Base-by-base conservation (phyloP, 176 grass and related monocot species). In the Elaeis guineensis region DNA sequence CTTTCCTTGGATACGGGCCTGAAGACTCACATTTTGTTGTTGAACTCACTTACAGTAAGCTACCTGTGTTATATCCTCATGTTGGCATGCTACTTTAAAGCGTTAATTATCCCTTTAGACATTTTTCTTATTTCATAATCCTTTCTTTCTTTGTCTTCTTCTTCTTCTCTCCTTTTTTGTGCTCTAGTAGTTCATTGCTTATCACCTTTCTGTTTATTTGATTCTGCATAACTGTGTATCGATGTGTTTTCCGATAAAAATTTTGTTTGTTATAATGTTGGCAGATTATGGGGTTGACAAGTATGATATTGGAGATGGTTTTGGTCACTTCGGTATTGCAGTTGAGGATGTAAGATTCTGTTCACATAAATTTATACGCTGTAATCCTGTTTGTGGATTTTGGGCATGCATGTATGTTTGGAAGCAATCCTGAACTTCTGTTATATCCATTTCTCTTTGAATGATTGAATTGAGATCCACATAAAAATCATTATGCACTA, bases 1-100 rank as follows among this genome's bases (percentile, higher is more conserved):
- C 91, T 49, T 96, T 96, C 60, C 72, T 96, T 16, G 92, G 92
- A 21, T 96, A 88, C 21, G 92, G 92, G 35, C 86, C 92, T 19
- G 92, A 96, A 82, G 86, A 83, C 48, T 90, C 87, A 1, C 87
- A 96, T 82, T 96, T 96, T 15, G 87, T 90, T 54, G 75, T 90
- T 17, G 92, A 96, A 74, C 82, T 96, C 58, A 96, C 86, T 67
- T 96, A 96, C 57, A 88, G 92, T 96, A 85, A 90, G 86, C 39
- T 66, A 75, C 64, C 22, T 68, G 15, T 6, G 1, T 68, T 50
- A 75, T 70, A 22, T 32, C 28, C 26, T 52, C 51, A 2, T 3
- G 16, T 2, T 63, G 28, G 59, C 9, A 57, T 44, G 9, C 35
- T 3, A 44, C 35, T 25, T 1, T 49, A 21, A n/a, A 14, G 22